Evolutionary conservation across 495 filamentous ascomycete species (phyloP), one percentile per base, ranked within the genome.

Genomic region (Penicillium steckii): DNA sequence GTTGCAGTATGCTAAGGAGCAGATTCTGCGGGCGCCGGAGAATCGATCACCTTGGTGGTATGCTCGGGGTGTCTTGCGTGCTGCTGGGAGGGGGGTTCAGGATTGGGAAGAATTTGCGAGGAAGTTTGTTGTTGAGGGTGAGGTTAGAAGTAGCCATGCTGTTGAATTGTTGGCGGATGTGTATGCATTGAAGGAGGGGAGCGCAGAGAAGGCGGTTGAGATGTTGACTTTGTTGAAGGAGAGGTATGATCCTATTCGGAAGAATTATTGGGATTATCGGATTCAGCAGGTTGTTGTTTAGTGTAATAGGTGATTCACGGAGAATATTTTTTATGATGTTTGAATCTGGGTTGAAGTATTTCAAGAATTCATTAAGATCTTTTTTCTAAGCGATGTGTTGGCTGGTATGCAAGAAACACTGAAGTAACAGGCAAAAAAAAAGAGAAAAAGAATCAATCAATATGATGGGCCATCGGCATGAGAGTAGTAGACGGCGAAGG

Each of bases 11-110:
- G 80, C 85, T 7, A 72, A 90, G 73, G 70, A 74, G 19, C 85
- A 87, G 62, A 89, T 95, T 44, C 61, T 72, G 21, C 74, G 84
- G 19, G 92, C 92, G 43, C 94, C 95, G 25, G 93, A 97, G 74
- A 98, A 97, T 65, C 87, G 90, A 63, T 90, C 87, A 60, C 82
- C 91, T 6, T 98, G 94, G 94, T 90, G 87, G 58, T 98, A 96
- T 71, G 75, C 97, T 17, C 77, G 85, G 8, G 94, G 92, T 15
- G 79, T 90, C 44, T 64, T 91, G 52, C 75, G 79, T 32, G 86
- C 89, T 47, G 78, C 82, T 10, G 82, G 82, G 1, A 69, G 80
- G 49, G 68, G 76, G 8, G 56, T 91, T 7, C 70, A 58, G 0
- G 75, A 75, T 18, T 78, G 88, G 60, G 81, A 86, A 61, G 76